Evolutionary conservation across 768 basidiomycete genomes (phyloP).

Genomic region (Boletellus sp.): DNA sequence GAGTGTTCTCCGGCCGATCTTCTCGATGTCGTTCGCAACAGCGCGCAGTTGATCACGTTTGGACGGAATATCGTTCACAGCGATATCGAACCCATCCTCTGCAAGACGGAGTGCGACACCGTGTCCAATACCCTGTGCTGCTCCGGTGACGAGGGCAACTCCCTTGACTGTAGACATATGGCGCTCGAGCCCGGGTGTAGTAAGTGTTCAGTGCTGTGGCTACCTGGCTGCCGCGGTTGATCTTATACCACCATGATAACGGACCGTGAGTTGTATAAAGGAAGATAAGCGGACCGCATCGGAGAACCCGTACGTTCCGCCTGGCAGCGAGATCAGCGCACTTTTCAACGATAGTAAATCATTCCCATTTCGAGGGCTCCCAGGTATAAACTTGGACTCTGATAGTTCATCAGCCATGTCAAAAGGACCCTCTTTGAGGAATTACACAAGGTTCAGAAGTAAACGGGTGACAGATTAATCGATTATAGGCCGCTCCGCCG

Average conservation of each 20-base stretch:
- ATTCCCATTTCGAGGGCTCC: too few species aligned
- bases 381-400: too few species aligned
- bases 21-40: constrained; percentile 10
- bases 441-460: too few species aligned
- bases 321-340: too few species aligned
- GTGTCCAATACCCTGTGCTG: constrained; percentile 29
- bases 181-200: neutral
- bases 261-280: too few species aligned
- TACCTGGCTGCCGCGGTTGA: neutral
- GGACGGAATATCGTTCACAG: constrained; percentile 25
- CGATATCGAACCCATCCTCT: constrained; percentile 26
- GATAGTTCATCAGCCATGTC: too few species aligned
- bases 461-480: too few species aligned
- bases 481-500: too few species aligned
- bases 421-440: too few species aligned
- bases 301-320: too few species aligned
- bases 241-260: neutral
- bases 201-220: neutral
- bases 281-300: too few species aligned
- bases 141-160: constrained; percentile 30
- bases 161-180: constrained; percentile 23
- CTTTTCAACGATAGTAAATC: too few species aligned
- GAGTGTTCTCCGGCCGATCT: constrained; percentile 12
- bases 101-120: constrained; percentile 18
- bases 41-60: constrained; percentile 9